Base-by-base conservation (phyloP, 2,329 filamentous ascomycete species). In the Hypoxylon sp. region DNA sequence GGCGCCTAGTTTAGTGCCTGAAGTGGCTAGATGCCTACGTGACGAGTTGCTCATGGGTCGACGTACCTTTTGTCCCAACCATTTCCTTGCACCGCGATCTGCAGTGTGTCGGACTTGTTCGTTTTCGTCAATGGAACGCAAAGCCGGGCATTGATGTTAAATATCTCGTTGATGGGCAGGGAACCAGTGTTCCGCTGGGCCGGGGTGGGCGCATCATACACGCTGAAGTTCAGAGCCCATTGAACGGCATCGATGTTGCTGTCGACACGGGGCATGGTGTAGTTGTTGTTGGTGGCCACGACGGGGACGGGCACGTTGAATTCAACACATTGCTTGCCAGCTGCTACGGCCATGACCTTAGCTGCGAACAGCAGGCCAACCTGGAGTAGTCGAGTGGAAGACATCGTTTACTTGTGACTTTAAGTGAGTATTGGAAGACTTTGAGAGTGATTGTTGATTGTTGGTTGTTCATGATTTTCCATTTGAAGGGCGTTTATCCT, bases 61-160 rank as follows among this genome's bases (percentile, higher is more conserved):
- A 52, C 51, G 46, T 56, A 62, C 46, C 59, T 56, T 44, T 56
- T 62, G 17, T 56, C 59, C 37, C 46, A 62, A 24, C 6, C 39
- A 22, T 56, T 56, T 51, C 59, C 59, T 17, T 62, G 59, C 24
- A 50, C 53, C 37, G 78, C 70, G 53, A 80, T 75, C 64, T 79
- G 78, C n/a, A 80, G 56, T 49, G 69, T 70, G 46, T 68, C 62
- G 5, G 56, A 11, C 37, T 68, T 70, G 39, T 52, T 41, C 2
- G 46, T 55, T 28, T 64, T 62, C 2, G 53, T 37, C 13, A 62
- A 44, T 5, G 69, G 70, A 24, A 69, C 56, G 59, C 69, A 73
- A 28, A 73, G 62, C 63, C 68, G 64, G 17, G 60, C 68, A 26
- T 56, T 69, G 55, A 72, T 70, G 15, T 59, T 62, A 58, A 67